Percentiles rank a stretch among this genome's conserved stretches.
Conservation (phyloP, 2,329 filamentous ascomycete species). For the Boeremia lycopersici region DNA sequence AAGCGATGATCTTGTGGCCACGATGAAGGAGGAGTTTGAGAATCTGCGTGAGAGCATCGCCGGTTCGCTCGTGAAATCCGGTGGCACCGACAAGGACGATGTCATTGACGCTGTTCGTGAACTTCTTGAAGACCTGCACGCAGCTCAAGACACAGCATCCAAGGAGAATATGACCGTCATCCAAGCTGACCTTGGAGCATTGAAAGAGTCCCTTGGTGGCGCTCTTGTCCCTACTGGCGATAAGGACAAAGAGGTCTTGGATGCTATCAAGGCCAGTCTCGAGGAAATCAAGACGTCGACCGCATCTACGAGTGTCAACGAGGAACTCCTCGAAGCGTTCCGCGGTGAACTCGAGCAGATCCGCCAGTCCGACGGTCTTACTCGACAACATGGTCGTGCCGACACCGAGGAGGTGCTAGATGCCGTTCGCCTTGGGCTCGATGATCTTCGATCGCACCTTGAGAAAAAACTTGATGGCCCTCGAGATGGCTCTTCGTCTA, state of each 20-base stretch:
- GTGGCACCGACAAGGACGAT: conserved; percentile 64
- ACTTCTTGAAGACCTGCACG: conserved; percentile 51
- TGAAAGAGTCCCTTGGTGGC: conserved; percentile 51
- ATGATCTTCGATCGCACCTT: conserved; percentile 56
- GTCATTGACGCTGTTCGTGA: conserved; percentile 70
- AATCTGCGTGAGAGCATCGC: conserved; percentile 64
- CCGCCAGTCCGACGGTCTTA: conserved; percentile 50
- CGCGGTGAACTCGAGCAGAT: conserved; percentile 58
- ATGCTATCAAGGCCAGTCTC: conserved; percentile 44
- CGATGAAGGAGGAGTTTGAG: conserved; percentile 66
- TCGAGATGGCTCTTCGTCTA: conserved; percentile 59
- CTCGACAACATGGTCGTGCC: conserved; percentile 48
- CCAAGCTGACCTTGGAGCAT: conserved; percentile 50
- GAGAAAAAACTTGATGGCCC: conserved; percentile 61
- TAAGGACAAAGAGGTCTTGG: conserved; percentile 50
- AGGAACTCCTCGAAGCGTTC: conserved; percentile 60
- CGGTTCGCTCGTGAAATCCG: conserved; percentile 56
- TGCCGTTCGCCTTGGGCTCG: conserved; percentile 55
- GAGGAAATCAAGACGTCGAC: conserved; percentile 46
- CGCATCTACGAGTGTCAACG: conserved; percentile 45
- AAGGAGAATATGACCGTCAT: conserved; percentile 51
- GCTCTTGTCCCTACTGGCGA: conserved; percentile 49
- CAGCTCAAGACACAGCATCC: conserved; percentile 50
- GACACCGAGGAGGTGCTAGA: conserved; percentile 58
- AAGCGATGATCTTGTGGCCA: conserved; percentile 54